Evolutionary conservation across 2,329 filamentous ascomycete genomes (phyloP).

Genomic region (Pseudogymnoascus sp.): DNA sequence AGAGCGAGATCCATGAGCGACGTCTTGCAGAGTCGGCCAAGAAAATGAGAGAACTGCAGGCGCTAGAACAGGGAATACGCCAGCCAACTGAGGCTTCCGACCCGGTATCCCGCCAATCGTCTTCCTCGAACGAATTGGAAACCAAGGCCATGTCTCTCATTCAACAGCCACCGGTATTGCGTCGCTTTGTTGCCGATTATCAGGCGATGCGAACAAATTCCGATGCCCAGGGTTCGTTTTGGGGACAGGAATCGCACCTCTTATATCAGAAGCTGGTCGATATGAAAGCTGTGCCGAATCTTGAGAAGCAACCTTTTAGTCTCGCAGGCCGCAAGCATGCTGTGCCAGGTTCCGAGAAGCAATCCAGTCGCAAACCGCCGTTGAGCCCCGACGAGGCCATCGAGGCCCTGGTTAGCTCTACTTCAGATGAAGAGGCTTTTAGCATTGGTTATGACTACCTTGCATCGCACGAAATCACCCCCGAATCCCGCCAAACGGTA

Average conservation of each 20-base stretch:
- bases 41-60: not conserved
- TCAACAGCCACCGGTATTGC: not conserved
- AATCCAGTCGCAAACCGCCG: not conserved
- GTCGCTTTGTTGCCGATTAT: not conserved
- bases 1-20: not conserved
- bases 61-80: not conserved
- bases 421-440: not conserved
- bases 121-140: not conserved
- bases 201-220: not conserved
- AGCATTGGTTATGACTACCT: not conserved
- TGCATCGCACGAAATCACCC: not conserved
- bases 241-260: not conserved
- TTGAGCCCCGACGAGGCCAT: not conserved
- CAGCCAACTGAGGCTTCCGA: not conserved
- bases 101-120: not conserved
- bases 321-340: not conserved
- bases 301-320: not conserved
- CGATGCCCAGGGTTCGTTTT: not conserved
- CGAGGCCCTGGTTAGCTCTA: not conserved
- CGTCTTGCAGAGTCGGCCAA: not conserved
- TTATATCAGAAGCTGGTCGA: not conserved
- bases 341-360: not conserved
- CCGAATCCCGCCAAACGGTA: not conserved
- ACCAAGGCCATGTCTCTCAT: not conserved
- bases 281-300: not conserved